Conservation (phyloP, 495 filamentous ascomycete genomes). For the Annulohypoxylon nitens region DNA sequence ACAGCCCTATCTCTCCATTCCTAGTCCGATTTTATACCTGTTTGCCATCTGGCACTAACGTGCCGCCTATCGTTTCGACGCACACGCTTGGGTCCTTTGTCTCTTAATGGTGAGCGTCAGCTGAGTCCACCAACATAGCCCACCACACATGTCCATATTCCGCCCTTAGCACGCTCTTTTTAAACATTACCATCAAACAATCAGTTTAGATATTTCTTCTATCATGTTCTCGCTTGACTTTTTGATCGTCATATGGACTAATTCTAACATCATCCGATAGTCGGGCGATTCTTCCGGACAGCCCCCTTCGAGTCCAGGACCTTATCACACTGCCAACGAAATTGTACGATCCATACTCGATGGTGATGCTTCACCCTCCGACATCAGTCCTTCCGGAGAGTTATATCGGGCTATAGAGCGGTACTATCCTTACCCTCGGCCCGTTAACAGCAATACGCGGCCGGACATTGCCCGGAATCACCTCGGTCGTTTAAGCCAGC, state of each 20-base stretch:
- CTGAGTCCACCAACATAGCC: constrained; percentile 10
- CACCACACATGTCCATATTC: constrained; percentile 4
- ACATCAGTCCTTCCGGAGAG: constrained; percentile 58
- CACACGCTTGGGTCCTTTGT: constrained; percentile 24
- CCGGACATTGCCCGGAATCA: constrained; percentile 42
- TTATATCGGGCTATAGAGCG: constrained; percentile 61
- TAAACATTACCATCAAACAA: not conserved
- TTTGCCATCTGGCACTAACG: constrained; percentile 30
- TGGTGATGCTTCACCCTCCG: constrained; percentile 51
- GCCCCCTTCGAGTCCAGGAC: constrained; percentile 60
- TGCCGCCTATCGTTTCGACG: constrained; percentile 18
- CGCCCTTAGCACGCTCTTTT: not conserved
- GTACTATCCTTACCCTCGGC: constrained; percentile 48
- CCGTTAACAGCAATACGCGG: constrained; percentile 33
- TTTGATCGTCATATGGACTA: constrained; percentile 12
- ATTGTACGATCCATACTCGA: constrained; percentile 57
- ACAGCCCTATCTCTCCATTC: not conserved
- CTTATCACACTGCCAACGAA: constrained; percentile 57
- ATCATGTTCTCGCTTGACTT: not conserved
- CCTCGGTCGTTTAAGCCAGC: constrained; percentile 28
- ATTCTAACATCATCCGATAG: constrained; percentile 53
- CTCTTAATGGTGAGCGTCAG: constrained; percentile 46
- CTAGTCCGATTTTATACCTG: constrained; percentile 3
- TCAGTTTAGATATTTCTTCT: not conserved
- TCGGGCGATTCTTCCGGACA: constrained; percentile 72